Evolutionary conservation across 345 rosid species (phyloP), one percentile per base, ranked within the genome.

Genomic region (Gossypium longicalyx): DNA sequence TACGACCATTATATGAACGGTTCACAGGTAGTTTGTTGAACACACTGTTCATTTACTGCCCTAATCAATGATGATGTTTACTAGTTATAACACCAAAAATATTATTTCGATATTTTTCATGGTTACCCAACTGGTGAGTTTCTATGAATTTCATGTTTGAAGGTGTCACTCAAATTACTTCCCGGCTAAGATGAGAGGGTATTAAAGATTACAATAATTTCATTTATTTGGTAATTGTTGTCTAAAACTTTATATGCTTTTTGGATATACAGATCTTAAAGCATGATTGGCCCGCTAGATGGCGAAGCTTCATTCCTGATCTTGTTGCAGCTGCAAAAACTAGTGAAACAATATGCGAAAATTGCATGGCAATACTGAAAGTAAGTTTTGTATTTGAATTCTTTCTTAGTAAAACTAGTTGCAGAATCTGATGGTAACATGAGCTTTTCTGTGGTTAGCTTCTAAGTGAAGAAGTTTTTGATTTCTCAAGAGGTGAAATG

Each of bases 401-500:
- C 70, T 66, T 59, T 52, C 60, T 41, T 11, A 10, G n/a, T 12
- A 12, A 51, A 57, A 22, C 12, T 45, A 20, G 23, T 80, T 70
- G 52, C 53, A 43, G 60, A 41, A 27, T 62, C 20, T 19, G 29
- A 48, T 20, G 44, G 16, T 79, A 75, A 83, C 71, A 75, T 41
- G 47, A 63, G 34, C 45, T 75, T 41, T 68, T 57, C 52, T 48
- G 71, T 74, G 73, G 52, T 59, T 88, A 96, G 99, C 98, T 96
- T 73, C 85, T 96, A 54, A 96, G 98, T 73, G 99, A 96, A 83
- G 99, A 96, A 80, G 99, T 96, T 77, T 96, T 96, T 84, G 99
- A 96, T 85, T 96, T 96, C 86, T 96, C 99, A 58, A 87, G 97
- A 74, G 99, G 99, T 75, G 98, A 96, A 82, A 93, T 96, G 99